Conservation (phyloP, 805 yeast genomes). For the Schwanniomyces sp. region DNA sequence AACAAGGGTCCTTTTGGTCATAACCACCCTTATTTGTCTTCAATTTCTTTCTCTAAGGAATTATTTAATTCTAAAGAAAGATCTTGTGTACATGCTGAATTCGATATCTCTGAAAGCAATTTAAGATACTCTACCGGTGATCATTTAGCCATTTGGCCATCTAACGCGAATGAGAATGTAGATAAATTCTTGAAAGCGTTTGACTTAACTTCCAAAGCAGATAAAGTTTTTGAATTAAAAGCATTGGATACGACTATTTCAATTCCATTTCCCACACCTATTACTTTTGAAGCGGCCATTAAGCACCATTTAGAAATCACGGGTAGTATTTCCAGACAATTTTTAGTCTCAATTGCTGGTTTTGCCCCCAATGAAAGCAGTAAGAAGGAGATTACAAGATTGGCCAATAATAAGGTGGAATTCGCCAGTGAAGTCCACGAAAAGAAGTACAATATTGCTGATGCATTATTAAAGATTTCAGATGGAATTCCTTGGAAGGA, state of each 20-base stretch:
- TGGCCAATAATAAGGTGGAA: slow-evolving; percentile 66
- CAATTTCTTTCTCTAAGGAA: slow-evolving; percentile 60
- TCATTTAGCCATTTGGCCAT: slow-evolving; percentile 93
- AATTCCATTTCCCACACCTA: slow-evolving; percentile 71
- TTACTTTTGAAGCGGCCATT: slow-evolving; percentile 83
- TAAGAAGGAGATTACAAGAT: slow-evolving; percentile 46
- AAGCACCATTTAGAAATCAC: slow-evolving; percentile 88
- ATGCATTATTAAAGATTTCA: slow-evolving; percentile 64
- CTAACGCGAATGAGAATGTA: slow-evolving; percentile 77
- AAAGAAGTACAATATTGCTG: slow-evolving; percentile 70
- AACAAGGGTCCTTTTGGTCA: slow-evolving; percentile 76
- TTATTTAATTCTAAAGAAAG: slow-evolving; percentile 65
- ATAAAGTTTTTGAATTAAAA: slow-evolving; percentile 60
- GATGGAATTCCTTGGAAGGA: slow-evolving; percentile 64
- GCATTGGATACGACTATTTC: slow-evolving; percentile 69
- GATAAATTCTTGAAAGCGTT: slow-evolving; percentile 64
- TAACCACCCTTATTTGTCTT: slow-evolving; percentile 80
- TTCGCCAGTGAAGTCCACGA: slow-evolving; percentile 67
- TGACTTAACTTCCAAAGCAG: slow-evolving; percentile 52
- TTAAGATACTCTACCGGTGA: slow-evolving; percentile 93
- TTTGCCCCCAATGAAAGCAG: slow-evolving; percentile 74
- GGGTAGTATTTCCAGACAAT: slow-evolving; percentile 92
- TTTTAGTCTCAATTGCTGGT: slow-evolving; percentile 66
- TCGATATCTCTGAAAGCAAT: slow-evolving; percentile 73
- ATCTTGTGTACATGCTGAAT: slow-evolving; percentile 87